These are phyloP conservation scores for Cercospora sesami DNA, from an alignment of 2,329 filamentous ascomycete genomes.

Conservation along the genomic window DNA sequence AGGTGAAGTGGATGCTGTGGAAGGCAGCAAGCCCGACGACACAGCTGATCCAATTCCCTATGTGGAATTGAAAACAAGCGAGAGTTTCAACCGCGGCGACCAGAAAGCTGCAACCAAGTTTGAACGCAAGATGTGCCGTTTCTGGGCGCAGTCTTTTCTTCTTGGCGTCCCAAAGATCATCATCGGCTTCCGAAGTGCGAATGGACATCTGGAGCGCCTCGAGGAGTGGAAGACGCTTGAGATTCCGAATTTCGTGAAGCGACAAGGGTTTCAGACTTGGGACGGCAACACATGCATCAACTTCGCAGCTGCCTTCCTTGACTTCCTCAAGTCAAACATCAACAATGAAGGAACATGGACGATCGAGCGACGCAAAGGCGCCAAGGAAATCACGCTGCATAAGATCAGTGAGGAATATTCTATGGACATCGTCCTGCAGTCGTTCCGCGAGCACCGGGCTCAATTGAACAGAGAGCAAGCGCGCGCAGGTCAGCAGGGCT, in stretches of 20 bases:
- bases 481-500: neutral
- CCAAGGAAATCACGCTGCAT: conserved; percentile 71
- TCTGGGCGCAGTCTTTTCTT: conserved; percentile 95
- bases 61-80: conserved; percentile 91
- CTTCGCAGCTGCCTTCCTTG: conserved; percentile 75
- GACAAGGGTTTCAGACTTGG: conserved; percentile 69
- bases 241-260: conserved; percentile 74
- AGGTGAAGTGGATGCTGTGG: conserved; percentile 91
- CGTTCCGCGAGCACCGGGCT: conserved; percentile 20
- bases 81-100: conserved; percentile 45
- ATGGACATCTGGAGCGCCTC: conserved; percentile 69
- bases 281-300: conserved; percentile 93
- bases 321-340: conserved; percentile 50
- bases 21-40: conserved; percentile 72
- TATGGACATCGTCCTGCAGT: conserved; percentile 18
- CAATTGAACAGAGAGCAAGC: conserved; percentile 4
- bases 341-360: conserved; percentile 73
- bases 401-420: conserved; percentile 49
- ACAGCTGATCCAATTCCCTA: conserved; percentile 74
- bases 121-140: conserved; percentile 82
- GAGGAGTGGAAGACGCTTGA: conserved; percentile 77
- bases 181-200: conserved; percentile 76
- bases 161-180: conserved; percentile 90
- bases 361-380: conserved; percentile 64
- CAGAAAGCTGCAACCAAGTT: conserved; percentile 72